These are phyloP conservation scores for Patellifolia procumbens DNA, from an alignment of 179 eudicot genomes.

Conservation along the genomic window DNA sequence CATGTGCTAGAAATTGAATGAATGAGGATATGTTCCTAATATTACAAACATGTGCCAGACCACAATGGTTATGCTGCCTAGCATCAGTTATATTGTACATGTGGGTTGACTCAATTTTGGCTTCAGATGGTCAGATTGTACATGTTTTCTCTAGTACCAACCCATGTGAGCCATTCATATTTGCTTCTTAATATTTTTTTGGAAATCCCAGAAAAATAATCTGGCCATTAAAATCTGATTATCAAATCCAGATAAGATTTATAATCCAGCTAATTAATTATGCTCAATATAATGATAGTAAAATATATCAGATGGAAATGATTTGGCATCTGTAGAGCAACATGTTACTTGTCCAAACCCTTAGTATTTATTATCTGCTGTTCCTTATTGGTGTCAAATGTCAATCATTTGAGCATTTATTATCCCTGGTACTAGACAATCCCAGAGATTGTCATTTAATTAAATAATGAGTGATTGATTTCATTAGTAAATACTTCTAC, in stretches of 20 bases:
- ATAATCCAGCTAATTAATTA: background rate
- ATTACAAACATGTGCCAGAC: slow-evolving; percentile 34
- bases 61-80: slow-evolving; percentile 20
- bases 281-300: background rate
- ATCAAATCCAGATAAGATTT: background rate
- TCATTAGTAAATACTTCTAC: too few species aligned
- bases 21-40: slow-evolving; percentile 29
- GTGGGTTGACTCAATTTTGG: slow-evolving; percentile 33
- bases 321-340: too few species aligned
- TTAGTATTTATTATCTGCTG: background rate
- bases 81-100: slow-evolving; percentile 25
- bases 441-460: background rate
- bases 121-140: slow-evolving; percentile 1
- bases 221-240: background rate
- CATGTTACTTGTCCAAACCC: background rate
- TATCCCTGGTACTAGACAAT: slow-evolving; percentile 5
- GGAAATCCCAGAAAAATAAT: background rate
- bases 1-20: slow-evolving; percentile 25
- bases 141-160: slow-evolving; percentile 13
- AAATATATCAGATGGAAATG: background rate
- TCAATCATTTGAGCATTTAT: background rate
- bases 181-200: background rate
- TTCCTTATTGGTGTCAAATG: background rate
- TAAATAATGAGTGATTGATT: background rate
- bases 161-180: slow-evolving; percentile 28